Base-by-base conservation (phyloP, 1,284 basidiomycete species). In the Pascua guehoae region DNA sequence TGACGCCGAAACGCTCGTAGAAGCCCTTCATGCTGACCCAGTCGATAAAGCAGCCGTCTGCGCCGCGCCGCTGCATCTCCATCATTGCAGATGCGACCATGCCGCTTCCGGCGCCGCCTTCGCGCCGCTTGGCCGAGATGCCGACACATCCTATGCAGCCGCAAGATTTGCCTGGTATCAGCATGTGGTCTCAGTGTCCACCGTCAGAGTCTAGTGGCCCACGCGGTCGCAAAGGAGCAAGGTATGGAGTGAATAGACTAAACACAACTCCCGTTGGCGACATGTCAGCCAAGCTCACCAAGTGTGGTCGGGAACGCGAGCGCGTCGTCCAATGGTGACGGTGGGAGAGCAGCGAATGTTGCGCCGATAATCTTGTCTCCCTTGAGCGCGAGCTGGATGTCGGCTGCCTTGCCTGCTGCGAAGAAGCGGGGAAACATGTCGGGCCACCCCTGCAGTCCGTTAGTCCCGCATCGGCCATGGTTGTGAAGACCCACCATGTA, bases 1-100 rank as follows among this genome's bases (percentile, higher is more conserved):
- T 32, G 15, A 59, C 53, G 2, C 66, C 66, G 16, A 58, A 56
- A 18, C 58, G 55, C 56, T 63, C 55, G 36, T 68, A 68, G 42
- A 63, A 68, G 10, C 62, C 64, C 15, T 55, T 47, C 58, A 68
- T 56, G 42, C 40, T 38, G 7, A 66, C 64, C 66, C 66, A 66
- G 43, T 68, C 66, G 50, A 68, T 63, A 53, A 66, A 68, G 43
- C 60, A 59, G 15, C 64, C 62, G 38, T 68, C 62, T 0, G 66
- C 66, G 1, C 62, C 66, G 18, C 66, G 60, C 12, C 38, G 12
- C 16, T 18, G 51, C 5, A 68, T 56, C 17, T 59, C 38, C n/a
- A 42, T 37, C 40, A 61, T 36, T 4, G 64, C 66, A 0, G 61
- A 32, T 2, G 66, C 61, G 11, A 60, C 47, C 55, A 68, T 41